Percentiles rank a stretch among this genome's conserved stretches.
These are phyloP conservation scores for Phylloporus arenicola DNA, from an alignment of 768 basidiomycete species.

Conservation along the genomic window DNA sequence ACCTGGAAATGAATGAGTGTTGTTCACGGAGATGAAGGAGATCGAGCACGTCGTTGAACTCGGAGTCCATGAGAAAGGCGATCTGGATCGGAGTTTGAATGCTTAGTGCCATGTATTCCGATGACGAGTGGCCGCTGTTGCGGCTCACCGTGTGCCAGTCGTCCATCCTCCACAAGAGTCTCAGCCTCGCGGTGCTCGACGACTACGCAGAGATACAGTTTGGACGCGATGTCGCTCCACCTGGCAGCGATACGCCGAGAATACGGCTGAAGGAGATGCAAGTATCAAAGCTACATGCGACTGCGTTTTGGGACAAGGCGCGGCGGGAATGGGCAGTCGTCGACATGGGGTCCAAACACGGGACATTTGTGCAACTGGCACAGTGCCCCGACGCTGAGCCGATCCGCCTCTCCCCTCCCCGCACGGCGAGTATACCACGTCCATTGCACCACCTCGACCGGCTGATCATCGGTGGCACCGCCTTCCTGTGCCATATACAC, in stretches of 20 bases:
- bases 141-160: slow-evolving; percentile 37
- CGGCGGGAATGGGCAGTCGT: slow-evolving; percentile 65
- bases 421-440: slow-evolving; percentile 65
- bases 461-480: slow-evolving; percentile 65
- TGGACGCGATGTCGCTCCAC: slow-evolving; percentile 59
- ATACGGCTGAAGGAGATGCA: slow-evolving; percentile 80
- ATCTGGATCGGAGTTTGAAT: slow-evolving; percentile 22
- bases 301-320: slow-evolving; percentile 60
- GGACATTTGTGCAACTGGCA: slow-evolving; percentile 54
- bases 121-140: slow-evolving; percentile 48
- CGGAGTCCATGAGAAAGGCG: slow-evolving; percentile 38
- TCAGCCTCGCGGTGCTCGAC: slow-evolving; percentile 58
- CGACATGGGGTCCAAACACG: slow-evolving; percentile 84
- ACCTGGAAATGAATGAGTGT: slow-evolving; percentile 36
- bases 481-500: slow-evolving; percentile 69
- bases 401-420: slow-evolving; percentile 55
- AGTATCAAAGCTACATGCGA: slow-evolving; percentile 78
- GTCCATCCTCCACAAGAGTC: slow-evolving; percentile 45
- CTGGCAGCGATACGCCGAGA: slow-evolving; percentile 50
- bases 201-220: slow-evolving; percentile 62
- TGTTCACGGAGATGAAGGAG: not conserved
- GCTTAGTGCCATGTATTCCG: not conserved
- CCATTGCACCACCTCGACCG: slow-evolving; percentile 58
- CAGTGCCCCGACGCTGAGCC: slow-evolving; percentile 26
- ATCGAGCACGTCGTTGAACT: slow-evolving; percentile 39